A percentile compares a stretch with the other conserved stretches of the same genome.
Conservation (phyloP, 176 grass and related monocot species). For the Stipa capillata region DNA sequence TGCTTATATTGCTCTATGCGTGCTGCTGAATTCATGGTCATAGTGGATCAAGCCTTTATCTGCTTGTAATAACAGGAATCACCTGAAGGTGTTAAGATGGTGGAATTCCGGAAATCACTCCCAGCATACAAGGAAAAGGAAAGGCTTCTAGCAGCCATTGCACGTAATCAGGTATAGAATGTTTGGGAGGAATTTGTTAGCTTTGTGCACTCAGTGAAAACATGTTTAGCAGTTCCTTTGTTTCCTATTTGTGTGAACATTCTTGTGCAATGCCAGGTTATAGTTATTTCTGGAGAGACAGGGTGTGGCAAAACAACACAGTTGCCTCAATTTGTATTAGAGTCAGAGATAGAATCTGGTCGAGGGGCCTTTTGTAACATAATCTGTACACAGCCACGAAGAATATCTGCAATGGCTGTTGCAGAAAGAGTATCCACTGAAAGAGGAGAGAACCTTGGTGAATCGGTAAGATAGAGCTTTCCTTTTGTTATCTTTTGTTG, state of each 20-base stretch:
- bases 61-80: slow-evolving; percentile 58
- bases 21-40: slow-evolving; percentile 4
- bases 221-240: background rate
- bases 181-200: background rate
- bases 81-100: slow-evolving; percentile 74
- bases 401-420: slow-evolving; percentile 97
- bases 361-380: slow-evolving; percentile 98
- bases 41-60: background rate
- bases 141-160: slow-evolving; percentile 80
- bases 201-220: background rate
- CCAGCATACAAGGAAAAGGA: slow-evolving; percentile 92
- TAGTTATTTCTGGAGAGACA: slow-evolving; percentile 93
- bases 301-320: slow-evolving; percentile 98
- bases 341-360: slow-evolving; percentile 93
- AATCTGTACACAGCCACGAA: slow-evolving; percentile 90
- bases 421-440: slow-evolving; percentile 95
- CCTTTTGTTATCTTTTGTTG: background rate
- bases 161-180: slow-evolving; percentile 78
- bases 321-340: slow-evolving; percentile 88
- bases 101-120: slow-evolving; percentile 78
- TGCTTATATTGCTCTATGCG: background rate
- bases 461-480: slow-evolving; percentile 54
- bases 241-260: slow-evolving; percentile 4
- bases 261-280: slow-evolving; percentile 41
- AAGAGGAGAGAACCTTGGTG: slow-evolving; percentile 91